Conservation (phyloP, 2,329 filamentous ascomycete species). For the Pseudogymnoascus sp. region DNA sequence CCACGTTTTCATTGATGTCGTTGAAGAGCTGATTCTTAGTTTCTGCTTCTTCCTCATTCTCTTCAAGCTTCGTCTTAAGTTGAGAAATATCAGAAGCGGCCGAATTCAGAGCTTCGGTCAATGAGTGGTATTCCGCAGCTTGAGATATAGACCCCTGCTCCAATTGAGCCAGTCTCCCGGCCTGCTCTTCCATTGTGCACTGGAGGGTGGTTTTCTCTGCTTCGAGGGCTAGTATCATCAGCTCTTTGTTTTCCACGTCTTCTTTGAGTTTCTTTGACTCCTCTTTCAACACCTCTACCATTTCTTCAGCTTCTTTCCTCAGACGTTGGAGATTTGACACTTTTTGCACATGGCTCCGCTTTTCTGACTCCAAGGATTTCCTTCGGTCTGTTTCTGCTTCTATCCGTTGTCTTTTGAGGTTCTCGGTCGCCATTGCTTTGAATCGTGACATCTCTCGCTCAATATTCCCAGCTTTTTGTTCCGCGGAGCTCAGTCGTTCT, state of each 20-base stretch:
- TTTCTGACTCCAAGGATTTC: not conserved
- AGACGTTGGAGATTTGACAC: not conserved
- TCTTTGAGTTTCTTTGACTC: not conserved
- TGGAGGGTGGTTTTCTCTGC: not conserved
- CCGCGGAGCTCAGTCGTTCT: not conserved
- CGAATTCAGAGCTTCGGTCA: not conserved
- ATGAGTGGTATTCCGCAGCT: not conserved
- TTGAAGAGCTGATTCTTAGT: not conserved
- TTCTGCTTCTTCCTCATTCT: not conserved
- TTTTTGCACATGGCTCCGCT: not conserved
- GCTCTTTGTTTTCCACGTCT: not conserved
- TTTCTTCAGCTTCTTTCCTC: not conserved
- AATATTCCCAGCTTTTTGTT: not conserved
- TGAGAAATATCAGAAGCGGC: not conserved
- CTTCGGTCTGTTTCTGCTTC: not conserved
- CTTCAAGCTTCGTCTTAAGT: not conserved
- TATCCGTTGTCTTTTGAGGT: not conserved
- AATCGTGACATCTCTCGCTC: not conserved
- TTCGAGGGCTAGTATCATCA: not conserved
- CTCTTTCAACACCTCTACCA: not conserved
- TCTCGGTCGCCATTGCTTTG: not conserved
- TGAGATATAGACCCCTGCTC: not conserved
- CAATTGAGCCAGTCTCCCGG: not conserved
- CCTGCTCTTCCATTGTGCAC: not conserved
- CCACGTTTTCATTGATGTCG: not conserved